Evolutionary conservation across 2,329 filamentous ascomycete species (phyloP).

Genomic region (Aspergillus piperis): DNA sequence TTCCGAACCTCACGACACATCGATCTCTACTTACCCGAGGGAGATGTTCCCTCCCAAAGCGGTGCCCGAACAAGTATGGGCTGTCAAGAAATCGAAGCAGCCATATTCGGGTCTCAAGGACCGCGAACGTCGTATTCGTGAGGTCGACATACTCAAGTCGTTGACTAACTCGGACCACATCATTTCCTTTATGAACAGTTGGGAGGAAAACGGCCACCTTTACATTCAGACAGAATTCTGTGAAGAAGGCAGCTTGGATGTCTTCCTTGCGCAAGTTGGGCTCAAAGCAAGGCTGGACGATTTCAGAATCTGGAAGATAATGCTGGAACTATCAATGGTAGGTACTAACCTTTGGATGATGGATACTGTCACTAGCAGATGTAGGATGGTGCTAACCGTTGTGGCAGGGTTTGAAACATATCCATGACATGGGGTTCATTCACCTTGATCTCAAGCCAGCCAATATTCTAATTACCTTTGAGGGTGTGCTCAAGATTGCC

Average conservation of each 20-base stretch:
- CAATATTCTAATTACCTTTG: constrained; percentile 66
- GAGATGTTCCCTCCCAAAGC: constrained; percentile 56
- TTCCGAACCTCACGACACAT: constrained; percentile 45
- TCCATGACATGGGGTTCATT: constrained; percentile 83
- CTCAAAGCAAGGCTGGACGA: constrained; percentile 86
- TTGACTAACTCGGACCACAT: constrained; percentile 81
- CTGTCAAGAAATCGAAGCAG: constrained; percentile 89
- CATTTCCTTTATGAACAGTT: constrained; percentile 78
- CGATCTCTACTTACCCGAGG: constrained; percentile 44
- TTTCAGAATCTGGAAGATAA: constrained; percentile 97
- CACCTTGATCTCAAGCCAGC: constrained; percentile 68
- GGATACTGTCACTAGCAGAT: background rate
- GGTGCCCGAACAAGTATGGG: constrained; percentile 67
- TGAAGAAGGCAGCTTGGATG: constrained; percentile 86
- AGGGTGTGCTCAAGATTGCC: constrained; percentile 66
- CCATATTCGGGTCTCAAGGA: constrained; percentile 77
- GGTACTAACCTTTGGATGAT: background rate
- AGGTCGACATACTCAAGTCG: constrained; percentile 77
- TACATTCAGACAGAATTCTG: constrained; percentile 99
- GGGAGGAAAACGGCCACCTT: constrained; percentile 81
- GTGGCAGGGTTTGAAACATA: constrained; percentile 76
- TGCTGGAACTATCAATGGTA: constrained; percentile 82
- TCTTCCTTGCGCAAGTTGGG: constrained; percentile 80
- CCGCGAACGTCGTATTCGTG: constrained; percentile 78
- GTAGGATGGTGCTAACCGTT: constrained; percentile 11